These are phyloP conservation scores for Phytophthora meadii DNA, from an alignment of 352 stramenopile species.

Conservation along the genomic window DNA sequence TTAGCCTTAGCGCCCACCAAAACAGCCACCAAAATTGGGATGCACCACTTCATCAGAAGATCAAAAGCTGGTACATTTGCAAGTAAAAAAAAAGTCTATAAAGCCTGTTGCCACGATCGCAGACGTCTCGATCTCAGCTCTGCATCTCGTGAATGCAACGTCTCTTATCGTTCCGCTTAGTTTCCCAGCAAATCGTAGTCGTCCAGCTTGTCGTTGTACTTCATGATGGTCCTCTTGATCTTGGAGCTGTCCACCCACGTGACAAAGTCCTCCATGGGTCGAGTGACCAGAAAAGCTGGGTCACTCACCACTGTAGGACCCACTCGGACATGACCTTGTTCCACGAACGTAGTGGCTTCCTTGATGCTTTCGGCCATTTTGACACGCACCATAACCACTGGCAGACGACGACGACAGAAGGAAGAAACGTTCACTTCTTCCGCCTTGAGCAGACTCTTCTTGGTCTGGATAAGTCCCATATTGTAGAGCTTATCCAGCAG, in stretches of 20 bases:
- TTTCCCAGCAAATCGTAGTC: constrained; percentile 99
- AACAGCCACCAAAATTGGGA: constrained; percentile 12
- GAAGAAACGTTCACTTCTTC: constrained; percentile 97
- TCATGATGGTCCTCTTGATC: constrained; percentile 97
- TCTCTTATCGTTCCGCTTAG: constrained; percentile 45
- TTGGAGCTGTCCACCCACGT: constrained; percentile 99
- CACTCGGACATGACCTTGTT: constrained; percentile 97
- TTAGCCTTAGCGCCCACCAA: constrained; percentile 10
- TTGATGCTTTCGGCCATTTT: constrained; percentile 99
- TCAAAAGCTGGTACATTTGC: constrained; percentile 22
- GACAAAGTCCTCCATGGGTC: constrained; percentile 99
- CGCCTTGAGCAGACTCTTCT: constrained; percentile 96
- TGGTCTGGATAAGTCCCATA: constrained; percentile 97
- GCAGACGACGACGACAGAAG: constrained; percentile 96
- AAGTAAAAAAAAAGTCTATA: constrained; percentile 14
- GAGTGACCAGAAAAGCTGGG: constrained; percentile 97
- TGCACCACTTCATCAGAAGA: constrained; percentile 12
- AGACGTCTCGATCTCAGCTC: background rate
- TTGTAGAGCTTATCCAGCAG: constrained; percentile 98
- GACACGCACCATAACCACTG: constrained; percentile 98
- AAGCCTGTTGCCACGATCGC: constrained; percentile 8
- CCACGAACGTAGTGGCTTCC: constrained; percentile 97
- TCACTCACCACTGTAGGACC: constrained; percentile 94
- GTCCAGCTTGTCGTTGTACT: constrained; percentile 99
- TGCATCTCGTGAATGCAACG: background rate